phyloP scores from a whole-genome alignment of 345 rosid genomes.

The Dimocarpus longan region DNA sequence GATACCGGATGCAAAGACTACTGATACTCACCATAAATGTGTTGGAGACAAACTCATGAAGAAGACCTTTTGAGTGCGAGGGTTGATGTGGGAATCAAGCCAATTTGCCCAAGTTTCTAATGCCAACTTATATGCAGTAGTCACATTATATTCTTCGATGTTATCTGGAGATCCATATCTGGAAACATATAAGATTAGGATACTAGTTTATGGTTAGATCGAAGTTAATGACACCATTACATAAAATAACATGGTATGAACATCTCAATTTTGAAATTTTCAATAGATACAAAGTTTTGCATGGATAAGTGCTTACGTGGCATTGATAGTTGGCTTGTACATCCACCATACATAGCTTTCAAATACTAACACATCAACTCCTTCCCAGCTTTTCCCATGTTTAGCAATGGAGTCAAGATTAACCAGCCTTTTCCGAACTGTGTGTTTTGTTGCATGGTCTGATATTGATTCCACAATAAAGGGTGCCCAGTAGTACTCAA shows the following conservation, averaged over 20 bases:
- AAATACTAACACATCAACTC: constrained; percentile 70
- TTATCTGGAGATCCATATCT: constrained; percentile 55
- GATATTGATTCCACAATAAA: constrained; percentile 86
- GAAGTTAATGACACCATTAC: neutral
- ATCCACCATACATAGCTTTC: constrained; percentile 99
- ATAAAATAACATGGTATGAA: too few relatives aligned
- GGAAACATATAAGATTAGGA: constrained; percentile 16
- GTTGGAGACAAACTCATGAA: constrained; percentile 96
- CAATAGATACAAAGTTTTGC: neutral
- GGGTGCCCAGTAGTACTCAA: constrained; percentile 97
- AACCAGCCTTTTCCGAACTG: constrained; percentile 71
- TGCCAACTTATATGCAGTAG: constrained; percentile 72
- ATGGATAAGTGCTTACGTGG: constrained; percentile 54
- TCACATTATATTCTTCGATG: constrained; percentile 65
- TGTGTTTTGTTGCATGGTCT: constrained; percentile 91
- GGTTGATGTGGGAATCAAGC: constrained; percentile 65
- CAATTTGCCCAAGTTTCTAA: constrained; percentile 88
- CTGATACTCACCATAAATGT: constrained; percentile 69
- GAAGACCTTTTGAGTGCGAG: constrained; percentile 70
- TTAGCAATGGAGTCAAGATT: constrained; percentile 77
- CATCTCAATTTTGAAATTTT: too few relatives aligned
- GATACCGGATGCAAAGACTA: neutral
- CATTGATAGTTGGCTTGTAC: constrained; percentile 81
- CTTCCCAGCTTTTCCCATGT: constrained; percentile 80
- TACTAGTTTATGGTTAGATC: neutral